Evolutionary conservation across 495 filamentous ascomycete species (phyloP).

Genomic region (Penicillium soppii): DNA sequence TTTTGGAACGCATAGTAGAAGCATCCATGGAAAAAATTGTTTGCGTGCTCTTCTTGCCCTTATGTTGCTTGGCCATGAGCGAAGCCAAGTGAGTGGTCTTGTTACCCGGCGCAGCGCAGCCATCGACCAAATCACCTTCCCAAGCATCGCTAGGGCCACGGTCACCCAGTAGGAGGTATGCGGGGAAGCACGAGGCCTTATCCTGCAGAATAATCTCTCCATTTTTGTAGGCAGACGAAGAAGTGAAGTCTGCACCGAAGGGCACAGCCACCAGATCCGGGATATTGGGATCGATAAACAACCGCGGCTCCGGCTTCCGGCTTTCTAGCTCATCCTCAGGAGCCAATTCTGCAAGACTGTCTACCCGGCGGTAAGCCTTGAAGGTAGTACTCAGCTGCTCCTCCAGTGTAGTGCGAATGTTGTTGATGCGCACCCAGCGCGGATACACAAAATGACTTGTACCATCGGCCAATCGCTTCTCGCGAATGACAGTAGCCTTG

Average conservation of each 20-base stretch:
- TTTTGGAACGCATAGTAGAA: conserved; percentile 56
- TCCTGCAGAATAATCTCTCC: conserved; percentile 90
- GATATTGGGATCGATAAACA: conserved; percentile 72
- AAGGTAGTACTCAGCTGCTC: conserved; percentile 72
- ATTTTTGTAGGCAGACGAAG: conserved; percentile 65
- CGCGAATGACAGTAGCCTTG: conserved; percentile 51
- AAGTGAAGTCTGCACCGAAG: conserved; percentile 63
- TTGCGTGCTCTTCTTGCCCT: conserved; percentile 23
- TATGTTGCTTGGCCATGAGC: conserved; percentile 48
- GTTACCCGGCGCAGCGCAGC: conserved; percentile 92
- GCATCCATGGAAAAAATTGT: conserved; percentile 45
- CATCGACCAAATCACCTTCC: conserved; percentile 78
- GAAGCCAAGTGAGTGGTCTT: conserved; percentile 94
- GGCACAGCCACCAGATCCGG: conserved; percentile 81
- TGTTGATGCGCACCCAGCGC: conserved; percentile 88
- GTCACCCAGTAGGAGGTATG: conserved; percentile 68
- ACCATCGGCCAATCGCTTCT: conserved; percentile 28
- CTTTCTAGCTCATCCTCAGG: conserved; percentile 13
- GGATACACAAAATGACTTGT: conserved; percentile 51
- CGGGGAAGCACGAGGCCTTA: conserved; percentile 95
- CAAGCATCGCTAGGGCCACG: conserved; percentile 15
- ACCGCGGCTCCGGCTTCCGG: conserved; percentile 28
- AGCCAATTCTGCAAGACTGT: conserved; percentile 44
- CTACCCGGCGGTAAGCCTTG: conserved; percentile 49
- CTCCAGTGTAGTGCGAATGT: conserved; percentile 65